phyloP scores from a whole-genome alignment of 2,329 filamentous ascomycete species.

The Hypoxylon sp. region DNA sequence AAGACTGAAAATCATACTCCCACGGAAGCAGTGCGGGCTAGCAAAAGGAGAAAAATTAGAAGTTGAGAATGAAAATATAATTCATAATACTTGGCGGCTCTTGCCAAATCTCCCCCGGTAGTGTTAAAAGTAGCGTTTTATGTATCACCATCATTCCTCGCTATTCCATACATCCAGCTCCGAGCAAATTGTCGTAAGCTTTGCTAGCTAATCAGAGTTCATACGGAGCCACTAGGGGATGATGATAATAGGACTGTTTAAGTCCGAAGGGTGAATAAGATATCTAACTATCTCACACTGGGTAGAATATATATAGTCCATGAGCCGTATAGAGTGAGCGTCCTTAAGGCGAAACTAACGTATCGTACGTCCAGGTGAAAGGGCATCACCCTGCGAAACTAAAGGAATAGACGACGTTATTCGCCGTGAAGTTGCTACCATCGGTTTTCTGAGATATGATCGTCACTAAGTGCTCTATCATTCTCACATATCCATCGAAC shows the following conservation, averaged over 20 bases:
- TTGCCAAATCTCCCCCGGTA: background rate
- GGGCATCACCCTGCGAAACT: background rate
- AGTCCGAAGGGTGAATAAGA: too few species aligned
- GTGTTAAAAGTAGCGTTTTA: background rate
- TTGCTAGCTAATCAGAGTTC: background rate
- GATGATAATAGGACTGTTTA: background rate
- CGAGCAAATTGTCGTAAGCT: background rate
- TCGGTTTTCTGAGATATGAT: background rate
- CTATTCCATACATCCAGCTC: background rate
- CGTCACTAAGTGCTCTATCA: background rate
- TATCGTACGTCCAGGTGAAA: too few species aligned
- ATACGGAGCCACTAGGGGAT: too few species aligned
- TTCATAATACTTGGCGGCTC: background rate
- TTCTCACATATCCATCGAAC: background rate
- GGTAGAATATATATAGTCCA: too few species aligned
- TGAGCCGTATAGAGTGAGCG: too few species aligned
- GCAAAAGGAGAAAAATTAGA: conserved; percentile 44
- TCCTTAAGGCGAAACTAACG: too few species aligned
- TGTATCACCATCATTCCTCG: background rate
- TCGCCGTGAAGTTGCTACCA: background rate
- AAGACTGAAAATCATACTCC: conserved; percentile 42
- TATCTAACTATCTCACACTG: too few species aligned
- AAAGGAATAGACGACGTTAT: background rate
- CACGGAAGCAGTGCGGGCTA: conserved; percentile 24
- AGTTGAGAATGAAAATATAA: conserved; percentile 7